A percentile compares a stretch with the other conserved stretches of the same genome.
phyloP scores from a whole-genome alignment of 148 eudicot genomes.

The Rhododendron simsii region DNA sequence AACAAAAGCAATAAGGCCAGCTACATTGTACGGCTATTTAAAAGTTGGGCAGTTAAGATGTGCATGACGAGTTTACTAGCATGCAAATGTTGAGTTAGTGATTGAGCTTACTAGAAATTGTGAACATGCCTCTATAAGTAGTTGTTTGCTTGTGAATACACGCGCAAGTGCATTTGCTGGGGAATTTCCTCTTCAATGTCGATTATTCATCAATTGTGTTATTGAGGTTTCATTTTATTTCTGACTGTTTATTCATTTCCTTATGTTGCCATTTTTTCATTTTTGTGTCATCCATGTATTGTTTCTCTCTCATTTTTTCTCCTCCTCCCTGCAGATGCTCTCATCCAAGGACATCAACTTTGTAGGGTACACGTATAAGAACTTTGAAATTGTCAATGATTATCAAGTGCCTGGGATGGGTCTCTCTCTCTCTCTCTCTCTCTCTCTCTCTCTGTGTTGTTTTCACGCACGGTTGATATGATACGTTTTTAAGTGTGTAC shows the following conservation, averaged over 20 bases:
- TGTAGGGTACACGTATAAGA: conserved; percentile 90
- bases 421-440: conserved; percentile 31
- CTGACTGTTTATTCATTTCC: background rate
- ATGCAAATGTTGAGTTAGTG: background rate
- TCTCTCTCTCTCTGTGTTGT: conserved; percentile 17
- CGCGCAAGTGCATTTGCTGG: background rate
- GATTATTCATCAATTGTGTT: background rate
- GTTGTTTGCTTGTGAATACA: background rate
- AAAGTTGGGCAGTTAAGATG: background rate
- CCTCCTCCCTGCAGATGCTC: conserved; percentile 59
- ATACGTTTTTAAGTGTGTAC: background rate
- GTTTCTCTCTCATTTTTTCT: background rate
- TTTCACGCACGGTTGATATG: background rate
- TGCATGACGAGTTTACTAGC: background rate
- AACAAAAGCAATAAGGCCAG: background rate
- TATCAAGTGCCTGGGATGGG: conserved; percentile 86
- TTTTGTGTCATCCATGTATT: background rate
- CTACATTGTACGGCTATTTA: background rate
- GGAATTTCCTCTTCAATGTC: background rate
- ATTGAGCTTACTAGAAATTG: background rate
- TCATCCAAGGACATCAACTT: conserved; percentile 90
- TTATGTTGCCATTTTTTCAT: background rate
- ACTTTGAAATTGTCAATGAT: conserved; percentile 84
- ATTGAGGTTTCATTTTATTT: background rate
- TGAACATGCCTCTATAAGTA: background rate